Base-by-base conservation (phyloP, 805 yeast genomes). In the Candida pini region DNA sequence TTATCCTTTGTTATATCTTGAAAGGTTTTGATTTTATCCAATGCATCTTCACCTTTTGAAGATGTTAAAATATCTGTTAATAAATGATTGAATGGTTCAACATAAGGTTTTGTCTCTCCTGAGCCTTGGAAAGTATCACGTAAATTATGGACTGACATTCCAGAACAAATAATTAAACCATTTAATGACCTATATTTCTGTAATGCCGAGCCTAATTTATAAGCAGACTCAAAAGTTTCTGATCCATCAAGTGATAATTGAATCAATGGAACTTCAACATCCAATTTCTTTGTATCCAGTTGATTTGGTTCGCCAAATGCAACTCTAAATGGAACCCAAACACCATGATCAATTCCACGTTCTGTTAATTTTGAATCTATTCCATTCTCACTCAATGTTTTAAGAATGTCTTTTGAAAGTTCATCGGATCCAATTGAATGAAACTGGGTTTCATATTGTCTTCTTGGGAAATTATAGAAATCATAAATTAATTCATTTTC, bases 311-410 rank as follows among this genome's bases (percentile, higher is more conserved):
- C 53, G 27, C 73, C 66, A 43, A 83, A 81, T 6, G 85, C 86
- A 17, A 80, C 82, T 49, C 81, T 76, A 39, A 79, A 66, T 2
- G 90, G 90, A 5, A 81, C 88, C 87, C 90, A 84, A 6, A 68
- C 79, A 6, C 95, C 95, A 58, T 84, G 94, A 52, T 84, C 95
- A 16, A 85, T 56, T 8, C 92, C 92, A 36, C 92, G 62, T n/a
- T 60, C 52, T 0, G 70, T 63, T 8, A 73, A 39, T 18, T 58
- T 56, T 0, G 77, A 57, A 3, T 60, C 45, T 32, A 79, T 62
- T 0, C 79, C 81, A 16, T 55, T 42, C 6, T 51, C 45, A 9
- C 47, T 44, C 15, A 82, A 58, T 2, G 65, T 53, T 2, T 60
- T 47, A 19, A 63, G 59, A 16, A 83, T 59, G 33, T 65, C 58